phyloP scores from a whole-genome alignment of 192 early-diverging fungal species.

The Hyaloraphidium curvatum region DNA sequence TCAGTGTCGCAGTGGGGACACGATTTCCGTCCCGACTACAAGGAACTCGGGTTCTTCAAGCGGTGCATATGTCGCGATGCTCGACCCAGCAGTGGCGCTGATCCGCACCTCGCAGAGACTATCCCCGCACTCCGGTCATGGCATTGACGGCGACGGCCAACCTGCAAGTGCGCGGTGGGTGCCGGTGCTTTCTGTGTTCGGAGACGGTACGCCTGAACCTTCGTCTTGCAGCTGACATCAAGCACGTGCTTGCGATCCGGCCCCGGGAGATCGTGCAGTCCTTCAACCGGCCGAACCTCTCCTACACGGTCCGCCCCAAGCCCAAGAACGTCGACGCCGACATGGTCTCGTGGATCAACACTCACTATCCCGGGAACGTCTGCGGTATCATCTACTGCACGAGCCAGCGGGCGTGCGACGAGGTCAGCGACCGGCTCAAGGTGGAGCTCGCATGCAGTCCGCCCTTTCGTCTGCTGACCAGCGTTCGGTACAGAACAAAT shows the following conservation, averaged over 20 bases:
- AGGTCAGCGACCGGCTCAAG: conserved; percentile 48
- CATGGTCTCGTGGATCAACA: conserved; percentile 48
- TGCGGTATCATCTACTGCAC: conserved; percentile 88
- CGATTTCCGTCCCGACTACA: conserved; percentile 90
- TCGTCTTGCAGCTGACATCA: conserved; percentile 41
- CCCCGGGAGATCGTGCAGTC: conserved; percentile 56
- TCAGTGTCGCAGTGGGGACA: conserved; percentile 94
- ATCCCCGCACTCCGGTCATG: conserved; percentile 68
- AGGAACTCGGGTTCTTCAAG: conserved; percentile 20
- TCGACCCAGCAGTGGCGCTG: background rate
- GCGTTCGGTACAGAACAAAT: conserved; percentile 13
- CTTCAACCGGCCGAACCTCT: conserved; percentile 75
- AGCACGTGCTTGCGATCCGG: conserved; percentile 48
- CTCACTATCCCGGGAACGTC: conserved; percentile 28
- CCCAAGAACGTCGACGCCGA: conserved; percentile 39
- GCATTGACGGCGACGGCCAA: conserved; percentile 93
- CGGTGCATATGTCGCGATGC: background rate
- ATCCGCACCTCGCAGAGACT: conserved; percentile 19
- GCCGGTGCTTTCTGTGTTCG: background rate
- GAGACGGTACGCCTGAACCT: background rate
- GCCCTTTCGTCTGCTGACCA: background rate
- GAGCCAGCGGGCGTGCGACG: conserved; percentile 59
- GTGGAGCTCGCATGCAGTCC: conserved; percentile 7
- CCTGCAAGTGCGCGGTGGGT: conserved; percentile 48
- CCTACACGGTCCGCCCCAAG: conserved; percentile 33